These are phyloP conservation scores for Ganoderma resinaceum DNA, from an alignment of 1,284 basidiomycete species.

Conservation along the genomic window DNA sequence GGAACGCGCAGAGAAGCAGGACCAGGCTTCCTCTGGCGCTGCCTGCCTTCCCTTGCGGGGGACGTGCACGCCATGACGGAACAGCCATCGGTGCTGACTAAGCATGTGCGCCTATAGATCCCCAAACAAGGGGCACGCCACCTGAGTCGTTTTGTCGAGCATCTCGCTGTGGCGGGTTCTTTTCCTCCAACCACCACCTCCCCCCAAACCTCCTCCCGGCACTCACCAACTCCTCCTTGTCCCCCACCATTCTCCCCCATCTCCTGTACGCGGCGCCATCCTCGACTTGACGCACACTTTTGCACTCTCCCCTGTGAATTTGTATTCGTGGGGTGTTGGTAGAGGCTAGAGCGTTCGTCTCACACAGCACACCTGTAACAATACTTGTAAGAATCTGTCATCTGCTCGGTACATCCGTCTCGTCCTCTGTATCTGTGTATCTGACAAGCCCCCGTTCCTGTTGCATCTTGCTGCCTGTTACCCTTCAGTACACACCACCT, in stretches of 20 bases:
- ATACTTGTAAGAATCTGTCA: slow-evolving; percentile 42
- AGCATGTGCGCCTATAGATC: slow-evolving; percentile 34
- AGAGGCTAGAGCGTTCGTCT: slow-evolving; percentile 29
- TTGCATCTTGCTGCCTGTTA: slow-evolving; percentile 33
- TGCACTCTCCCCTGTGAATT: slow-evolving; percentile 16
- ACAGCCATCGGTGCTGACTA: slow-evolving; percentile 33
- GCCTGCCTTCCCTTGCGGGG: background rate
- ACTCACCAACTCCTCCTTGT: background rate
- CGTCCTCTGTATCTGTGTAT: slow-evolving; percentile 35
- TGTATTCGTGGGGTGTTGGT: slow-evolving; percentile 34
- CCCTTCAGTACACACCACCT: slow-evolving; percentile 40
- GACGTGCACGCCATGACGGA: slow-evolving; percentile 10
- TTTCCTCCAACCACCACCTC: slow-evolving; percentile 25
- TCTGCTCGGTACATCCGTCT: slow-evolving; percentile 4
- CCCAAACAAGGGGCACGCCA: slow-evolving; percentile 25
- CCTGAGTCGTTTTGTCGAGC: slow-evolving; percentile 28
- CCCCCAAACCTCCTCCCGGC: background rate
- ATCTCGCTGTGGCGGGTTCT: slow-evolving; percentile 17
- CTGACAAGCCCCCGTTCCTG: slow-evolving; percentile 37
- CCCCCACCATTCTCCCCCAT: slow-evolving; percentile 4
- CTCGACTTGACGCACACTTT: slow-evolving; percentile 2
- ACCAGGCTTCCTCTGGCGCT: background rate
- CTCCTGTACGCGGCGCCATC: slow-evolving; percentile 19
- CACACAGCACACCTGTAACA: slow-evolving; percentile 37
- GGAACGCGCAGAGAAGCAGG: slow-evolving; percentile 7